These are phyloP conservation scores for Gamsiella multidivaricata DNA, from an alignment of 192 early-diverging fungal genomes.

Conservation along the genomic window DNA sequence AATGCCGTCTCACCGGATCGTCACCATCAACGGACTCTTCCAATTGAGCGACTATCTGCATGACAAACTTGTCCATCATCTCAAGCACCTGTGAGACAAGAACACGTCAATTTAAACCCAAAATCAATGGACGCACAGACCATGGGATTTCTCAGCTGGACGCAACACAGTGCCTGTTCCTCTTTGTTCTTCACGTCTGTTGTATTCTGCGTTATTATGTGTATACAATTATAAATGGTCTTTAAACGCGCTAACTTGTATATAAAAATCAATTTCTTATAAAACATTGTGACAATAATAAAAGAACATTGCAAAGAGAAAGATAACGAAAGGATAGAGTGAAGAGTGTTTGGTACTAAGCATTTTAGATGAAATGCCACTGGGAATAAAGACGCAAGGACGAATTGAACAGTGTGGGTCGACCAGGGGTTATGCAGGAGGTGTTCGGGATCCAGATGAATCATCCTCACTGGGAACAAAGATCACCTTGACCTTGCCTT, in stretches of 20 bases:
- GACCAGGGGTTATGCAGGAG: too few relatives aligned
- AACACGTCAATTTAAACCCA: too few relatives aligned
- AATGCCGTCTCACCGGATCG: conserved; percentile 69
- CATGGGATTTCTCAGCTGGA: too few relatives aligned
- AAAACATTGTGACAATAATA: not conserved
- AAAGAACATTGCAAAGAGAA: conserved; percentile 12
- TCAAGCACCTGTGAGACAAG: conserved; percentile 21
- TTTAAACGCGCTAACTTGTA: not conserved
- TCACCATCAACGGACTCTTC: conserved; percentile 64
- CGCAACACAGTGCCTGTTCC: too few relatives aligned
- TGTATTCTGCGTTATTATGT: too few relatives aligned
- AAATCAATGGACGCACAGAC: too few relatives aligned
- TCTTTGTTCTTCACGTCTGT: too few relatives aligned
- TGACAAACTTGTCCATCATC: conserved; percentile 37
- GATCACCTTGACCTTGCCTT: conserved; percentile 23
- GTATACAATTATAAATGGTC: too few relatives aligned
- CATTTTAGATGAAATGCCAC: too few relatives aligned
- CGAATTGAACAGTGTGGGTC: too few relatives aligned
- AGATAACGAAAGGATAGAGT: conserved; percentile 2
- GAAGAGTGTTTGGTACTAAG: too few relatives aligned
- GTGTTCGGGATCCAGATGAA: not conserved
- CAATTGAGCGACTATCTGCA: conserved; percentile 62
- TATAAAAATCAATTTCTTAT: not conserved
- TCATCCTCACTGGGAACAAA: conserved; percentile 4
- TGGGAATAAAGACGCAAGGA: too few relatives aligned